Evolutionary conservation across 768 basidiomycete genomes (phyloP), one percentile per base, ranked within the genome.

Genomic region (Cyathus striatus): DNA sequence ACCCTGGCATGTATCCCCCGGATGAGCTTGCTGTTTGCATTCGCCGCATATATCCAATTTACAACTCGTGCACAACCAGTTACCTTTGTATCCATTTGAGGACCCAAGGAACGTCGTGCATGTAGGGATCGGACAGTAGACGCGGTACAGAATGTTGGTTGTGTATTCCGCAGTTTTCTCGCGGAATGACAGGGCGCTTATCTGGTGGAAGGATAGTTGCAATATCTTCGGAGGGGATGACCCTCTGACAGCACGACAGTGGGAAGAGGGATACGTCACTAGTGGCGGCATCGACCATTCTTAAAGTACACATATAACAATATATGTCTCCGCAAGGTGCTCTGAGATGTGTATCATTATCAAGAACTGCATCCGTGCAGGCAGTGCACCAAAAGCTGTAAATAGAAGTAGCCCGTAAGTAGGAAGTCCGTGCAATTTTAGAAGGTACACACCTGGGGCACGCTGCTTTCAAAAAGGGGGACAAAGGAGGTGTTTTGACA

Each of bases 251-350:
- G 47, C 72, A 75, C 36, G 62, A 58, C 3, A 68, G 52, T 1
- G 73, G 73, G 44, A 66, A 59, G 14, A 73, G 59, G 0, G 60
- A 49, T 30, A 73, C 71, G 38, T 75, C 73, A 2, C 51, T 60
- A n/a, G 57, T 57, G 5, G 63, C 61, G 0, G 63, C 50, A 36
- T 64, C 50, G 20, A 65, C 60, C 42, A 72, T 56, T 40, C 49
- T 52, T 9, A 52, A 26, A 30, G 69, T 25, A 40, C 69, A 75
- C 13, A 13, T 41, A 26, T 41, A 46, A 50, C 69, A 71, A 39
- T 70, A 70, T 13, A 39, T 32, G 41, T 75, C 68, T 10, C 43
- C 49, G 45, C 73, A 73, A 7, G 69, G 62, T 2, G 62, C 63
- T n/a, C 47, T 44, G 14, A 60, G n/a, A n/a, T n/a, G n/a, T n/a